A percentile compares a stretch with the other conserved stretches of the same genome.
These are phyloP conservation scores for Pseudocercospora musae DNA, from an alignment of 2,329 filamentous ascomycete species.

Conservation along the genomic window DNA sequence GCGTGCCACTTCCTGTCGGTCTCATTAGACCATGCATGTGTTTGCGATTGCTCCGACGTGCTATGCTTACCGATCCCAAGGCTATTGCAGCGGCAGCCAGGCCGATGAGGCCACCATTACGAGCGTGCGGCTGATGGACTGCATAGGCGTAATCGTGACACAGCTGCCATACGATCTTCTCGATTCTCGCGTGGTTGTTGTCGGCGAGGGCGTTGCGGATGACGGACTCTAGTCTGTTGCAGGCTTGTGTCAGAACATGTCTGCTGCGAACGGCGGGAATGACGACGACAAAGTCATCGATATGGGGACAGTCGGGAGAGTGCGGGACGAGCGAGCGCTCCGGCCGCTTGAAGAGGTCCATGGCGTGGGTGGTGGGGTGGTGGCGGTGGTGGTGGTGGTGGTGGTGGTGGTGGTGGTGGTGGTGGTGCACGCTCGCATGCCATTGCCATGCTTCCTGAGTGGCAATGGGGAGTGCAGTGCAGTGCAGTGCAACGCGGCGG, in stretches of 20 bases:
- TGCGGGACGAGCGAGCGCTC: conserved; percentile 1
- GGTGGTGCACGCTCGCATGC: too few species aligned
- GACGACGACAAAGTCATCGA: conserved; percentile 19
- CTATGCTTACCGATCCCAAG: conserved; percentile 75
- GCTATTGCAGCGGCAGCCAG: conserved; percentile 94
- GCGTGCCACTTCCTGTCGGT: conserved; percentile 74
- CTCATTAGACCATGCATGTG: conserved; percentile 23
- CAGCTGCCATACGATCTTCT: conserved; percentile 88
- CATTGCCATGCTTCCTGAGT: too few species aligned
- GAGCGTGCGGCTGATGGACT: conserved; percentile 91
- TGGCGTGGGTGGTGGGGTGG: conserved; percentile 3
- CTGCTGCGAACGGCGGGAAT: conserved; percentile 9
- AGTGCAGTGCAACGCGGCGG: neutral
- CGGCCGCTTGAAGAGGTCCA: conserved; percentile 3
- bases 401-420: too few species aligned
- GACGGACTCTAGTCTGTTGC: conserved; percentile 73
- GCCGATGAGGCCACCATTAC: conserved; percentile 94
- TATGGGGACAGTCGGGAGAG: conserved; percentile 12
- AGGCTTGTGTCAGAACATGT: conserved; percentile 18
- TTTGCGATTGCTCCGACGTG: conserved; percentile 31
- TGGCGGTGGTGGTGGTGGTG: too few species aligned
- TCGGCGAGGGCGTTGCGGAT: conserved; percentile 78
- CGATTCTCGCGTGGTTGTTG: conserved; percentile 76
- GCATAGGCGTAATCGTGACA: conserved; percentile 98
- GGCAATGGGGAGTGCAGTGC: too few species aligned